phyloP scores from a whole-genome alignment of 2,329 filamentous ascomycete species.

The Orbilia blumenaviensis region DNA sequence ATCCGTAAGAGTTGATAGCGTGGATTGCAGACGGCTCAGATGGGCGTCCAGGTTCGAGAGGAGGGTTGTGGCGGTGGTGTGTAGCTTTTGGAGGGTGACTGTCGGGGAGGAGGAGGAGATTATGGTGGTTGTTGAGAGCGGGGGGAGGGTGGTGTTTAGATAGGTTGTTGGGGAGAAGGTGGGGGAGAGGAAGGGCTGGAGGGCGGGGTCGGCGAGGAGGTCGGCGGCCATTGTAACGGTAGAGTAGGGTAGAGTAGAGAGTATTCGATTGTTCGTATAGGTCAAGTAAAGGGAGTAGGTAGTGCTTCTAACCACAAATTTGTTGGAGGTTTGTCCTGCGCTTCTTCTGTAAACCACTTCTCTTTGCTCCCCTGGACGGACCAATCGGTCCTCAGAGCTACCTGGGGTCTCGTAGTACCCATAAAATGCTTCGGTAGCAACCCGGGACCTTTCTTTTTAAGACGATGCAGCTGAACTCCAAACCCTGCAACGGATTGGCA shows the following conservation, averaged over 20 bases:
- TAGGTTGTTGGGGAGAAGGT: conserved; percentile 85
- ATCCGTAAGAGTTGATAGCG: conserved; percentile 88
- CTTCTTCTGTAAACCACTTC: too few species aligned
- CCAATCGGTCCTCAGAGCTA: too few species aligned
- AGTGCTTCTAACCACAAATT: too few species aligned
- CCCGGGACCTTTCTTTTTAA: too few species aligned
- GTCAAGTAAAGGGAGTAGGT: too few species aligned
- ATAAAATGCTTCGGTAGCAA: too few species aligned
- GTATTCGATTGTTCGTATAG: too few species aligned
- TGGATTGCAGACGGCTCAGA: conserved; percentile 80
- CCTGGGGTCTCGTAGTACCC: too few species aligned
- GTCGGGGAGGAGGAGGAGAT: conserved; percentile 59
- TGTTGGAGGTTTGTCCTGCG: too few species aligned
- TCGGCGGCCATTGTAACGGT: background rate
- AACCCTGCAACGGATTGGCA: too few species aligned
- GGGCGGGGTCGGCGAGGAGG: conserved; percentile 75
- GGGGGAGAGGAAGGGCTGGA: conserved; percentile 77
- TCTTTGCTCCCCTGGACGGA: too few species aligned
- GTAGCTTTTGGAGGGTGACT: conserved; percentile 68
- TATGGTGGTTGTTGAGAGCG: conserved; percentile 68
- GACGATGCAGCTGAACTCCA: too few species aligned
- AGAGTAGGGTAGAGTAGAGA: background rate
- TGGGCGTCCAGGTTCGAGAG: conserved; percentile 88
- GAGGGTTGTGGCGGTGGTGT: conserved; percentile 81
- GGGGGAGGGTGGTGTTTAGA: conserved; percentile 80